Evolutionary conservation across 495 filamentous ascomycete species (phyloP).

Genomic region (Bathelium albidoporum): DNA sequence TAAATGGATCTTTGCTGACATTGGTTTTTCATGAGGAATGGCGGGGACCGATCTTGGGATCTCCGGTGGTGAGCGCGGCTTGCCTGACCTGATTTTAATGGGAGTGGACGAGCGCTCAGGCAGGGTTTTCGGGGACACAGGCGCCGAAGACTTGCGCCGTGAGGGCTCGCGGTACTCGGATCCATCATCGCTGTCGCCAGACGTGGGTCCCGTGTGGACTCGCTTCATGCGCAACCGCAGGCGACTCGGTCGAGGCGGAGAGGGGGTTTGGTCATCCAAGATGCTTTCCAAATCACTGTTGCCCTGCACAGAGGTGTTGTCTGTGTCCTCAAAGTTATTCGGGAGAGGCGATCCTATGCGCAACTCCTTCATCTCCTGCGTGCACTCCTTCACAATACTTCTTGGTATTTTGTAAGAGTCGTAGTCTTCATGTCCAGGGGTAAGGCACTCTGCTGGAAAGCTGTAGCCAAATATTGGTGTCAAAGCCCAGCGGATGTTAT

Average conservation of each 20-base stretch:
- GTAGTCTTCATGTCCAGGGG: slow-evolving; percentile 43
- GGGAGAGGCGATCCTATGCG: neutral
- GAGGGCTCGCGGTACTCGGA: neutral
- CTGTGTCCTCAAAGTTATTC: neutral
- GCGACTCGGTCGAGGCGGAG: neutral
- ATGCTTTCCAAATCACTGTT: neutral
- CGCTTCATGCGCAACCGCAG: neutral
- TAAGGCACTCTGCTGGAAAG: slow-evolving; percentile 66
- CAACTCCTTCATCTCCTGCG: neutral
- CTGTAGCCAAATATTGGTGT: slow-evolving; percentile 79
- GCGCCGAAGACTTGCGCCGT: neutral
- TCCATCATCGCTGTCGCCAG: neutral
- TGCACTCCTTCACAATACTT: slow-evolving; percentile 45
- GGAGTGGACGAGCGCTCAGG: neutral
- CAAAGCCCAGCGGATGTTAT: slow-evolving; percentile 67
- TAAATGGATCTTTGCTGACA: neutral
- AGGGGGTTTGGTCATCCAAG: neutral
- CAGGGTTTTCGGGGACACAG: neutral
- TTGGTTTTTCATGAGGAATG: neutral
- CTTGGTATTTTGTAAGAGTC: slow-evolving; percentile 59
- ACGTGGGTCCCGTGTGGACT: neutral
- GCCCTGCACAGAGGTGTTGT: neutral
- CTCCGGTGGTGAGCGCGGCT: neutral
- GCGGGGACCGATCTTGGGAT: neutral
- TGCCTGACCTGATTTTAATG: neutral